Evolutionary conservation across 495 filamentous ascomycete species (phyloP).

Genomic region (Stereocaulon alpinum): DNA sequence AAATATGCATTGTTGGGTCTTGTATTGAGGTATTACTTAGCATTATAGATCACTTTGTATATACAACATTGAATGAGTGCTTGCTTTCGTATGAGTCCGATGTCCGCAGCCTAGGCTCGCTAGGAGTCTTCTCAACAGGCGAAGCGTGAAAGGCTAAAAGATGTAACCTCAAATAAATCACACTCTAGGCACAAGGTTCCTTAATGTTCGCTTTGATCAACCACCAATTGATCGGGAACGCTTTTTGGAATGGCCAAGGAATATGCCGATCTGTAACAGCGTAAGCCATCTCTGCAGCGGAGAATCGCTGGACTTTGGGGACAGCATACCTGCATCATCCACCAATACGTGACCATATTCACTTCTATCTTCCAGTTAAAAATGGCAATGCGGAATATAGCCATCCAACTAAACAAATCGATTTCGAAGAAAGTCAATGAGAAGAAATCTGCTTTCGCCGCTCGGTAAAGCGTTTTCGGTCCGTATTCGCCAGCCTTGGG

Average conservation of each 20-base stretch:
- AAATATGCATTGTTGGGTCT: too few species aligned
- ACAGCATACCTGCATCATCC: conserved; percentile 22
- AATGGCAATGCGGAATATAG: conserved; percentile 24
- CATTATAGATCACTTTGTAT: too few species aligned
- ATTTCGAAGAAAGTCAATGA: conserved; percentile 18
- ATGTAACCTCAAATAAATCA: too few species aligned
- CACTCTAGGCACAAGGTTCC: conserved; percentile 18
- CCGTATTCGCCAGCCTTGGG: conserved; percentile 27
- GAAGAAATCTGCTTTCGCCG: conserved; percentile 26
- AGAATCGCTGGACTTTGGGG: too few species aligned
- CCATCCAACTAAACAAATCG: conserved; percentile 30
- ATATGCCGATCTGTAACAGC: conserved; percentile 24
- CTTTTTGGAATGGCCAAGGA: conserved; percentile 24
- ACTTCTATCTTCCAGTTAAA: conserved; percentile 21
- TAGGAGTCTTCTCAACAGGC: too few species aligned
- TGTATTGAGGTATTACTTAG: too few species aligned
- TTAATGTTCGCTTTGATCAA: conserved; percentile 25
- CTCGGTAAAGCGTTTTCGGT: conserved; percentile 20
- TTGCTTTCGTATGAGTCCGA: too few species aligned
- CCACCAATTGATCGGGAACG: conserved; percentile 27
- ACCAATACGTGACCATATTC: conserved; percentile 27
- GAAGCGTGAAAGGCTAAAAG: too few species aligned
- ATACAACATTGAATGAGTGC: too few species aligned
- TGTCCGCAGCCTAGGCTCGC: too few species aligned
- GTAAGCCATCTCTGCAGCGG: too few species aligned